Base-by-base conservation (phyloP, 2,329 filamentous ascomycete genomes). In the Blumeriella jaapii region DNA sequence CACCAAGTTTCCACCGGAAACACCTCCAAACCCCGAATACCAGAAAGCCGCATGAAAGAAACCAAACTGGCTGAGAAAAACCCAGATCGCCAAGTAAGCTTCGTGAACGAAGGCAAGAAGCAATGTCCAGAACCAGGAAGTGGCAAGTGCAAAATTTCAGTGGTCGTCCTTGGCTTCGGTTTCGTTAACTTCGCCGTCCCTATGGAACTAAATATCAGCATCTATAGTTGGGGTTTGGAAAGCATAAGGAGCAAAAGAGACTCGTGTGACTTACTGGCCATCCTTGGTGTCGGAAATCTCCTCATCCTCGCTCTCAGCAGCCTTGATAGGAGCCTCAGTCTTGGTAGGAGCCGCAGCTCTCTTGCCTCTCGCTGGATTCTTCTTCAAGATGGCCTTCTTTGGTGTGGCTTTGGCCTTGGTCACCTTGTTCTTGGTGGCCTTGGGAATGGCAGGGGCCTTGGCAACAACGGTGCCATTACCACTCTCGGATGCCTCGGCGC, bases 361-460 rank as follows among this genome's bases (percentile, higher is more conserved):
- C 16, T 31, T 20, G n/a, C 9, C 5, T 26, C 41, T 33, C n/a
- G 20, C 19, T 13, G 24, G 12, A 2, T 27, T 13, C 20, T 39
- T 38, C 35, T 42, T 29, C 7, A 34, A n/a, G 12, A 26, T 6
- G 3, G 12, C 3, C 29, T 33, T 30, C 23, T 35, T 26, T 24
- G 34, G 23, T 12, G 30, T 20, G 17, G 23, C 34, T 15, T 18
- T 34, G 13, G 38, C 13, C 49, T 61, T 62, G 18, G 37, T 36
- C 18, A 32, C 29, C 24, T 36, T 40, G 10, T 20, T 33, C 29
- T 40, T 40, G 3, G 28, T 18, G 19, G 33, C 24, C 18, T 29
- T 34, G 6, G 18, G 24, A 10, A 29, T 33, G 11, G 17, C 14
- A 10, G 30, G 20, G 6, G 9, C 20, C 4, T 10, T 18, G 2